Percentiles rank a stretch among this genome's conserved stretches.
phyloP scores from a whole-genome alignment of 805 yeast species.

The Ogataea trehaloabstinens region DNA sequence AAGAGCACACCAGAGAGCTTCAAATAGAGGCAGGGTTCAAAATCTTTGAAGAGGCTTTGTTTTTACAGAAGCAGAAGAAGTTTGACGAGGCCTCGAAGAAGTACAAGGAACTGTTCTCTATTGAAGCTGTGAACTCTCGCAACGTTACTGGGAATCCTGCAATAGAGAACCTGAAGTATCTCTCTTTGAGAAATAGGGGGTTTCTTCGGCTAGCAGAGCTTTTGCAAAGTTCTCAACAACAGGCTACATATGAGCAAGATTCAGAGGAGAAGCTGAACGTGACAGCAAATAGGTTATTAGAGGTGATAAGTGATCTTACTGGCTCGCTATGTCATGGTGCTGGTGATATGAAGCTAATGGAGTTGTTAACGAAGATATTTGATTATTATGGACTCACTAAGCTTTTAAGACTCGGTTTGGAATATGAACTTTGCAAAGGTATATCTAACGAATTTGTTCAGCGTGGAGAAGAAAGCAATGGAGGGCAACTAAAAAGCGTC shows the following conservation, averaged over 20 bases:
- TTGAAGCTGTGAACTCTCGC: constrained; percentile 59
- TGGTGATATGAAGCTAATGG: constrained; percentile 57
- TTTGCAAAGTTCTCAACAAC: constrained; percentile 15
- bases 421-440: constrained; percentile 50
- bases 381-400: constrained; percentile 45
- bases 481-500: constrained; percentile 31
- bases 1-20: constrained; percentile 87
- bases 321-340: constrained; percentile 66
- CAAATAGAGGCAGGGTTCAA: constrained; percentile 86
- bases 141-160: constrained; percentile 53
- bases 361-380: constrained; percentile 50
- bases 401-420: constrained; percentile 55
- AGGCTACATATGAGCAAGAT: constrained; percentile 3
- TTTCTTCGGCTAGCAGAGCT: constrained; percentile 54
- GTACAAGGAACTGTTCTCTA: constrained; percentile 62
- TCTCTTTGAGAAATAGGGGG: constrained; percentile 81
- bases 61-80: constrained; percentile 50
- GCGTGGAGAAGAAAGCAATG: constrained; percentile 18
- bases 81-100: constrained; percentile 48
- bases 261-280: constrained; percentile 18
- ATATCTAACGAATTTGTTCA: constrained; percentile 25
- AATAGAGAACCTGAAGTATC: constrained; percentile 68
- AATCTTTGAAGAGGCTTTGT: constrained; percentile 68
- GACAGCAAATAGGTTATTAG: constrained; percentile 15
- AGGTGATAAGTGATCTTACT: constrained; percentile 57